Evolutionary conservation across 352 stramenopile species (phyloP), one percentile per base, ranked within the genome.

Genomic region (Globisporangium paddicum): DNA sequence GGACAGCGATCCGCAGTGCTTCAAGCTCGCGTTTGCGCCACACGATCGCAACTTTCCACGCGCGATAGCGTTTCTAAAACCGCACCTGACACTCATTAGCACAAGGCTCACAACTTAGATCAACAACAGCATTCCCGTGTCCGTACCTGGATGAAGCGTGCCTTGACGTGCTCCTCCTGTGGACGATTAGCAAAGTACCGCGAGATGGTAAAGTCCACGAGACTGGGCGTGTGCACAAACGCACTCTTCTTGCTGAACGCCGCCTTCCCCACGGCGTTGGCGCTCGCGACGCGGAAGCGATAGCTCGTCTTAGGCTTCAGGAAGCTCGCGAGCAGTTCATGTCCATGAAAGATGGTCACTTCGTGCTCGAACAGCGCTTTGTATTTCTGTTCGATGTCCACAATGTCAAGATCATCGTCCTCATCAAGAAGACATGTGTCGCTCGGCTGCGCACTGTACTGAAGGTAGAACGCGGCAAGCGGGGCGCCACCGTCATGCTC

Each of bases 201-300:
- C 1, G 67, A 57, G 60, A 92, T 73, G 23, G 82, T 92, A 60
- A 80, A 86, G 28, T 79, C 73, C 9, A 89, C 76, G 19, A 92
- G 78, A 61, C 78, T 90, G 13, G 82, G 82, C 10, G 76, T 90
- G 9, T 45, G 50, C 45, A 80, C 57, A 14, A 72, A 28, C 0
- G 45, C 50, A 4, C 72, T 82, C 51, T 68, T 67, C 5, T 64
- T 56, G 51, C 77, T 88, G 41, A 75, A 81, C 8, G 19, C 42
- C 0, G 63, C 60, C 6, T 64, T 68, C 3, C 80, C 80, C 0
- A 77, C 68, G 0, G 55, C 49, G 50, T 92, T 92, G 25, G 71
- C 58, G 13, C 69, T 65, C 5, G 76, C 74, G 3, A 92, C 71
- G 1, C 73, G 72, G 47, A 89, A 90, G 0, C 51, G 58, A 28